Conservation (phyloP, 345 rosid species). For the Gossypium mustelinum region DNA sequence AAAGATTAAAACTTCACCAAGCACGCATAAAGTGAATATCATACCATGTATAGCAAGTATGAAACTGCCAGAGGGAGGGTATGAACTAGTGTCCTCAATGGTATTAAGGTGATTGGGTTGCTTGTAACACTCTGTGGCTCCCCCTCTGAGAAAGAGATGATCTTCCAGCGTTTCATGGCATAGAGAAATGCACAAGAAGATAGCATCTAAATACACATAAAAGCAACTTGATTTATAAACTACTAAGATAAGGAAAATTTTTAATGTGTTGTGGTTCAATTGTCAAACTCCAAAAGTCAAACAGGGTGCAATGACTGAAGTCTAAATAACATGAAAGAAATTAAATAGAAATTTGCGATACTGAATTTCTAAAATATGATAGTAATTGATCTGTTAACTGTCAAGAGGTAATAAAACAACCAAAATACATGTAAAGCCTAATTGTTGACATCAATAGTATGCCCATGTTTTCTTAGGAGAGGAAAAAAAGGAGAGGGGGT, state of each 20-base stretch:
- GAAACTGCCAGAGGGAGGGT: slow-evolving; percentile 49
- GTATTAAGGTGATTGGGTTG: slow-evolving; percentile 30
- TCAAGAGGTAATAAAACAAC: background rate
- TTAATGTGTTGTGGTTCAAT: background rate
- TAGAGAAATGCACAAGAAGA: slow-evolving; percentile 47
- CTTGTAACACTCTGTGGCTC: slow-evolving; percentile 29
- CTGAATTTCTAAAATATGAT: background rate
- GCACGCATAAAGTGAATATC: background rate
- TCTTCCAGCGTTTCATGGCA: slow-evolving; percentile 42
- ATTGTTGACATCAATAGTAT: background rate
- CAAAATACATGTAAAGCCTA: background rate
- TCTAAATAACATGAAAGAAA: slow-evolving; percentile 1
- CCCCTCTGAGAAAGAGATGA: slow-evolving; percentile 40
- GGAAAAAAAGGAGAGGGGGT: background rate
- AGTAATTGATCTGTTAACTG: background rate
- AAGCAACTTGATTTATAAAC: slow-evolving; percentile 11
- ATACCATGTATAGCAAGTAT: slow-evolving; percentile 60
- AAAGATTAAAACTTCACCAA: background rate
- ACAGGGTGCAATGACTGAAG: background rate
- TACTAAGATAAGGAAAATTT: background rate
- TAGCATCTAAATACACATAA: slow-evolving; percentile 32
- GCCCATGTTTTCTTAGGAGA: background rate
- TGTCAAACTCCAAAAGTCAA: slow-evolving; percentile 4
- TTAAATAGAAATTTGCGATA: background rate
- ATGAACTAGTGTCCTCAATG: slow-evolving; percentile 37